Evolutionary conservation across 2,329 filamentous ascomycete species (phyloP).

Genomic region (Arthrobotrys entomopaga): DNA sequence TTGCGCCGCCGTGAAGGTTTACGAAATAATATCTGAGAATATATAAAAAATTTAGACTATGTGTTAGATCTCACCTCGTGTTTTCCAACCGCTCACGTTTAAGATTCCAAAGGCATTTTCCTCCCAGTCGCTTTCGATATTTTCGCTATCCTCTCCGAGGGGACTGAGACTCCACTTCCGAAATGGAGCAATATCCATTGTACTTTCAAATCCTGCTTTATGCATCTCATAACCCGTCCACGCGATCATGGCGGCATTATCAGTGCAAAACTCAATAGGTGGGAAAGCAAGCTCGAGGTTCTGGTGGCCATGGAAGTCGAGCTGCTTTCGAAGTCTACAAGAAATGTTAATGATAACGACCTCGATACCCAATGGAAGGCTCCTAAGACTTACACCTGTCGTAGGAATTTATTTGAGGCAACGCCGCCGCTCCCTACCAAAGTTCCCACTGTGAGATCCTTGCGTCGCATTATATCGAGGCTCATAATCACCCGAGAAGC

Average conservation of each 20-base stretch:
- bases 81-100: conserved; percentile 45
- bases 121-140: conserved; percentile 41
- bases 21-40: too few relatives aligned
- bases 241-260: conserved; percentile 97
- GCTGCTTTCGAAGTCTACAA: conserved; percentile 70
- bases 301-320: conserved; percentile 66
- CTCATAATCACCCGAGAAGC: conserved; percentile 77
- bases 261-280: conserved; percentile 82
- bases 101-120: conserved; percentile 50
- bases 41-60: too few relatives aligned
- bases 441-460: conserved; percentile 65
- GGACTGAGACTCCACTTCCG: conserved; percentile 70
- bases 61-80: conserved; percentile 7
- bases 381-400: conserved; percentile 67
- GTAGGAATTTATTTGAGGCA: conserved; percentile 82
- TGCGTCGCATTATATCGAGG: conserved; percentile 64
- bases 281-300: conserved; percentile 75
- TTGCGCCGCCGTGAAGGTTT: neutral
- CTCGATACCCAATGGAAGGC: neutral
- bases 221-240: conserved; percentile 96
- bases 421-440: conserved; percentile 91
- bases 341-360: neutral
- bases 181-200: conserved; percentile 70
- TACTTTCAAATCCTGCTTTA: conserved; percentile 75
- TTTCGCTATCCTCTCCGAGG: conserved; percentile 29